Conservation (phyloP, 169 alveolate genomes). For the Fabrea salina region DNA sequence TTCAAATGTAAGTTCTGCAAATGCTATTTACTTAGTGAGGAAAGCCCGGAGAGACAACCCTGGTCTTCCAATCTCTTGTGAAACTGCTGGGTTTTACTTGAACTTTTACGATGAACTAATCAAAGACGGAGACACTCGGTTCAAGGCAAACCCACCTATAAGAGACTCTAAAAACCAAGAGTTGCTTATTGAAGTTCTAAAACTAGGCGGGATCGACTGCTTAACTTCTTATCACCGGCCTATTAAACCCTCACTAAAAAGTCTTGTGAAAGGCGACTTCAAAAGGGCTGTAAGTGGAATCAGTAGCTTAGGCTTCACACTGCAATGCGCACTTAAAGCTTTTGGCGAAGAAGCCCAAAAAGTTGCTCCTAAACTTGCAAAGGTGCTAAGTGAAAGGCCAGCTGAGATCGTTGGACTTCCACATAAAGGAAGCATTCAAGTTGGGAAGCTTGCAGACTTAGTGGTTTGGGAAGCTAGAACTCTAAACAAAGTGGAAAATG, state of each 20-base stretch:
- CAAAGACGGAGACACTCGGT: slow-evolving; percentile 19
- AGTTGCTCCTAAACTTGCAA: neutral
- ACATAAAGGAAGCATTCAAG: slow-evolving; percentile 26
- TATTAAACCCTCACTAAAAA: neutral
- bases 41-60: neutral
- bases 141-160: slow-evolving; percentile 13
- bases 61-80: neutral
- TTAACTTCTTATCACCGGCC: slow-evolving; percentile 36
- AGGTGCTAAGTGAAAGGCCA: slow-evolving; percentile 31
- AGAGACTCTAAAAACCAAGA: neutral
- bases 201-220: slow-evolving; percentile 12
- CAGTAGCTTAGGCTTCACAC: slow-evolving; percentile 23
- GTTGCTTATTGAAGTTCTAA: neutral
- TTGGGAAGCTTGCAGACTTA: slow-evolving; percentile 39
- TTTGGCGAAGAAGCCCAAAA: neutral
- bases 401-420: slow-evolving; percentile 30
- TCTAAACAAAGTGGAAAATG: neutral
- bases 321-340: slow-evolving; percentile 14
- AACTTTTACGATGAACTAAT: neutral
- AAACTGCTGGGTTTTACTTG: slow-evolving; percentile 2
- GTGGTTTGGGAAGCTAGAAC: slow-evolving; percentile 42
- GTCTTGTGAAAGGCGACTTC: slow-evolving; percentile 34
- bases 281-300: slow-evolving; percentile 38
- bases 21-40: slow-evolving; percentile 1
- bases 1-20: neutral